Conservation (phyloP, 2,329 filamentous ascomycete genomes). For the Graphilbum ipis-grandicollis region DNA sequence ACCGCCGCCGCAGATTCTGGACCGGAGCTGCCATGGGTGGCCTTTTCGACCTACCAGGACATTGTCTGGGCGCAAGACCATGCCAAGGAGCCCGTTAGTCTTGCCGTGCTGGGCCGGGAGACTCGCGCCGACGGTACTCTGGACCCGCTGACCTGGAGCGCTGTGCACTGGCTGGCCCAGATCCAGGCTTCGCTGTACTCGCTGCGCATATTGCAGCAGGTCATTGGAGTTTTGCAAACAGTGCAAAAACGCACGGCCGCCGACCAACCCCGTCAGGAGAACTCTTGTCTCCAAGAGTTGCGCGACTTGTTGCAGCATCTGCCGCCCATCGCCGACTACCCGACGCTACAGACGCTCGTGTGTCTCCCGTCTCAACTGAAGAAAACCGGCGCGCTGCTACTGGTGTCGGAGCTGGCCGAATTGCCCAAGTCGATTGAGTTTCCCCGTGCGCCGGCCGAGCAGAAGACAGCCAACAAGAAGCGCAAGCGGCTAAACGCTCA, state of each 20-base stretch:
- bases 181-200: slow-evolving; percentile 45
- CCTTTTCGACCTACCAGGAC: slow-evolving; percentile 20
- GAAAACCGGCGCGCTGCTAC: slow-evolving; percentile 1
- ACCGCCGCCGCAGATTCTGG: too few relatives aligned
- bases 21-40: slow-evolving; percentile 15
- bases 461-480: slow-evolving; percentile 2
- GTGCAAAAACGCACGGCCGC: too few relatives aligned
- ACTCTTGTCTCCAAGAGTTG: not conserved
- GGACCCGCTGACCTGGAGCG: slow-evolving; percentile 30
- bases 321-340: slow-evolving; percentile 5
- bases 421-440: slow-evolving; percentile 5
- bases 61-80: slow-evolving; percentile 15
- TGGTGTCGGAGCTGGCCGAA: slow-evolving; percentile 3
- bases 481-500: slow-evolving; percentile 2
- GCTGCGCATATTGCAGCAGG: slow-evolving; percentile 34
- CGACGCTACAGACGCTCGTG: slow-evolving; percentile 4
- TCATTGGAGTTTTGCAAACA: slow-evolving; percentile 25
- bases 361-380: slow-evolving; percentile 5
- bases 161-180: slow-evolving; percentile 44
- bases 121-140: slow-evolving; percentile 13
- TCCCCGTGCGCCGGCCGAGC: not conserved
- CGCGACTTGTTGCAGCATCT: not conserved
- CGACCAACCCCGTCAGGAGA: too few relatives aligned
- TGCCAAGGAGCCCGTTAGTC: slow-evolving; percentile 15
- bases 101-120: slow-evolving; percentile 14